phyloP scores from a whole-genome alignment of 306 rosid genomes.

The Citrullus colocynthis region DNA sequence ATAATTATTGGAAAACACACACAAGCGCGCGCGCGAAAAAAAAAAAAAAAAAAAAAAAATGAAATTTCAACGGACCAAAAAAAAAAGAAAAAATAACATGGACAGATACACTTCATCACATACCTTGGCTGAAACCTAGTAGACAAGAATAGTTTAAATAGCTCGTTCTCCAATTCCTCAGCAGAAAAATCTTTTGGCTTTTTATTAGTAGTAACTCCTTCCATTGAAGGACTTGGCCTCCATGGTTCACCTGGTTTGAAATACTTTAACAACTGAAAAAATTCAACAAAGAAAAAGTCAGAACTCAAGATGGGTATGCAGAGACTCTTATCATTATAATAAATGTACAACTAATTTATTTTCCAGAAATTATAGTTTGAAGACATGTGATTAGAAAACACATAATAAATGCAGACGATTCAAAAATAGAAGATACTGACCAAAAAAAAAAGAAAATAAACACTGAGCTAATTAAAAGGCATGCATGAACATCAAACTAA shows the following conservation, averaged over 20 bases:
- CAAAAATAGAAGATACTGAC: background rate
- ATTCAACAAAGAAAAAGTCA: slow-evolving; percentile 13
- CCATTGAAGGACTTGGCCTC: slow-evolving; percentile 23
- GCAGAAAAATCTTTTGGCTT: slow-evolving; percentile 20
- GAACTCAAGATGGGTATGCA: background rate
- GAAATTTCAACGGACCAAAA: background rate
- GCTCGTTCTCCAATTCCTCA: slow-evolving; percentile 38
- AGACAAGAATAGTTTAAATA: slow-evolving; percentile 35
- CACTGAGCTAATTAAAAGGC: background rate
- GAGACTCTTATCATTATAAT: background rate
- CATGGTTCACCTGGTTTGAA: slow-evolving; percentile 62
- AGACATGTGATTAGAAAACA: background rate
- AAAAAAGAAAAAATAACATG: background rate
- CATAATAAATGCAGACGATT: no score
- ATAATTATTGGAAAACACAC: background rate
- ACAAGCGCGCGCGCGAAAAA: no score
- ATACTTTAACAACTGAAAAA: slow-evolving; percentile 45
- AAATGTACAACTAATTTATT: background rate
- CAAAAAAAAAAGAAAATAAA: background rate
- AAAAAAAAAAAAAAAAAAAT: background rate
- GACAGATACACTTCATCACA: background rate
- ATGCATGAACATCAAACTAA: background rate
- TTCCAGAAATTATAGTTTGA: background rate
- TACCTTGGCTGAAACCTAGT: slow-evolving; percentile 68
- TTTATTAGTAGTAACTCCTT: slow-evolving; percentile 1